A percentile compares a stretch with the other conserved stretches of the same genome.
Conservation (phyloP, 345 rosid genomes). For the Aegle marmelos region DNA sequence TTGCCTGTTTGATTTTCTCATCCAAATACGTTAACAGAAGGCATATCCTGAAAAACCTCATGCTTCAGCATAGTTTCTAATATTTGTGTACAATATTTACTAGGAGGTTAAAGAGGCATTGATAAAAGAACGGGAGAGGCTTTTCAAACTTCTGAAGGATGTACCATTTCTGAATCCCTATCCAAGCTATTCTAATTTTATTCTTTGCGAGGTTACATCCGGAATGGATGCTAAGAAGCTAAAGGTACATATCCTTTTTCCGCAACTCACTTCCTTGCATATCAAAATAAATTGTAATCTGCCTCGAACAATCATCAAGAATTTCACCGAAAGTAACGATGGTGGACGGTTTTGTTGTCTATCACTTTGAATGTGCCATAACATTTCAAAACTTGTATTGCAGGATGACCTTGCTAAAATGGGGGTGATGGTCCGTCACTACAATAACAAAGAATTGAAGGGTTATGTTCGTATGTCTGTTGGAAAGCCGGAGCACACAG, state of each 20-base stretch:
- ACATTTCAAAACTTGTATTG: background rate
- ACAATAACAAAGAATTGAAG: constrained; percentile 68
- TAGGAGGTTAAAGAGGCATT: constrained; percentile 74
- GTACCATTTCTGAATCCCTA: constrained; percentile 80
- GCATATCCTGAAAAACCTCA: background rate
- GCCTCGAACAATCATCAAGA: background rate
- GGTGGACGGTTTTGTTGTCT: background rate
- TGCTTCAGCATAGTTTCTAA: constrained; percentile 6
- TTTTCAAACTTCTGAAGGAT: constrained; percentile 56
- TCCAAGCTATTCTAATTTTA: constrained; percentile 83
- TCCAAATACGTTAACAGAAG: background rate
- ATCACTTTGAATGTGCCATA: background rate
- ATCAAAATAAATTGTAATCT: background rate
- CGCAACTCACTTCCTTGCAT: background rate
- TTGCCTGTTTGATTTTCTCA: background rate
- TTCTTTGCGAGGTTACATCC: constrained; percentile 77
- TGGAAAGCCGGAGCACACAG: constrained; percentile 88
- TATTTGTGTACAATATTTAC: constrained; percentile 12
- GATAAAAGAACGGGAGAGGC: constrained; percentile 73
- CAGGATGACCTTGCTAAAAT: constrained; percentile 82
- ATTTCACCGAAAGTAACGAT: background rate
- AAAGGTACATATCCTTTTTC: constrained; percentile 38
- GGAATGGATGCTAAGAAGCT: constrained; percentile 87
- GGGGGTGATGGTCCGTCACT: constrained; percentile 97
- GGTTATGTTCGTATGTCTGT: constrained; percentile 77